Percentiles rank a stretch among this genome's conserved stretches.
Evolutionary conservation across 2,329 filamentous ascomycete genomes (phyloP).

Genomic region (Aureobasidium sp.): DNA sequence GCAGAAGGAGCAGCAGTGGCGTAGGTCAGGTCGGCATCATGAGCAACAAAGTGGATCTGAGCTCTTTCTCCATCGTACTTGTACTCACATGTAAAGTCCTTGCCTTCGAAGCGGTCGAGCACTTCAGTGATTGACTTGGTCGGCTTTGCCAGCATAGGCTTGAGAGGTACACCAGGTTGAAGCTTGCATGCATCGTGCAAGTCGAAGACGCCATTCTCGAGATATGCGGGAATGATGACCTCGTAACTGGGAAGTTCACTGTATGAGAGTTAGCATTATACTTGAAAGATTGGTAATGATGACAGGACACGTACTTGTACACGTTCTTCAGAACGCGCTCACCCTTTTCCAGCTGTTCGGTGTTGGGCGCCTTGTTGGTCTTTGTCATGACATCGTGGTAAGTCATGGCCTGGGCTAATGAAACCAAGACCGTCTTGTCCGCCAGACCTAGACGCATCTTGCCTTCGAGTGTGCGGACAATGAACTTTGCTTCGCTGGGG

Average conservation of each 20-base stretch:
- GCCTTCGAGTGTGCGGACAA: slow-evolving; percentile 87
- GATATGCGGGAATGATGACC: slow-evolving; percentile 81
- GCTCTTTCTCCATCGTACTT: slow-evolving; percentile 97
- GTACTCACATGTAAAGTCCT: slow-evolving; percentile 96
- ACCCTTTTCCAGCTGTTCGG: slow-evolving; percentile 70
- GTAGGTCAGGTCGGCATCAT: slow-evolving; percentile 63
- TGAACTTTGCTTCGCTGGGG: slow-evolving; percentile 87
- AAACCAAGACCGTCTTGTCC: slow-evolving; percentile 84
- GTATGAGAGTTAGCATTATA: not conserved
- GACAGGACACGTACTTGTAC: slow-evolving; percentile 47
- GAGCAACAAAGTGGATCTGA: slow-evolving; percentile 95
- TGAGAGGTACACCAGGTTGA: slow-evolving; percentile 85
- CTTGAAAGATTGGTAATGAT: not conserved
- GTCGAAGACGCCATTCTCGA: slow-evolving; percentile 76
- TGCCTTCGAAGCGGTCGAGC: slow-evolving; percentile 87
- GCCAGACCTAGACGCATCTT: slow-evolving; percentile 87
- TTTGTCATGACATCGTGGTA: slow-evolving; percentile 68
- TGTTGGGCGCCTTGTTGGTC: slow-evolving; percentile 58
- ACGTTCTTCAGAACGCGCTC: slow-evolving; percentile 83
- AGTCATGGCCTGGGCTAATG: slow-evolving; percentile 80
- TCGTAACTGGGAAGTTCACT: slow-evolving; percentile 85
- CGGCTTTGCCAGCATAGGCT: slow-evolving; percentile 97
- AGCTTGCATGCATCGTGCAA: slow-evolving; percentile 80
- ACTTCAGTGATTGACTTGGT: slow-evolving; percentile 98
- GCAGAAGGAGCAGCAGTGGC: slow-evolving; percentile 48